These are phyloP conservation scores for Oryza longistaminata DNA, from an alignment of 176 grass and related monocot genomes.

Conservation along the genomic window DNA sequence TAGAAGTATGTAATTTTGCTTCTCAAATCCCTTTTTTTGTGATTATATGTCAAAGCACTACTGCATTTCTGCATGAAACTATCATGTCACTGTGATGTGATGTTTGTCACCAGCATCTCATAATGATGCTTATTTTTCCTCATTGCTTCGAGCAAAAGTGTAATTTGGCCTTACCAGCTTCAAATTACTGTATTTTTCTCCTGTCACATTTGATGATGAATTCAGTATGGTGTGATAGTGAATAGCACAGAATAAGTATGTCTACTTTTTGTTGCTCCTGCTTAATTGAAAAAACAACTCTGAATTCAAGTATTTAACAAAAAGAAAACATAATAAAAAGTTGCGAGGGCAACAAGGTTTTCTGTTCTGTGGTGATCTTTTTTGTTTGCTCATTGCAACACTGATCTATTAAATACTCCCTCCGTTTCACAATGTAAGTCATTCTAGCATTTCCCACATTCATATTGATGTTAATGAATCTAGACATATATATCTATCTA, in stretches of 20 bases:
- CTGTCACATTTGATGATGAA: conserved; percentile 3
- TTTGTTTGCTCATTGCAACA: background rate
- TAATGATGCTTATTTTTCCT: background rate
- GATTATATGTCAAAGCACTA: background rate
- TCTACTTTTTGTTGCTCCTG: background rate
- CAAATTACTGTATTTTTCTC: background rate
- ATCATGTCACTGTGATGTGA: background rate
- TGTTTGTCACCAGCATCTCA: background rate
- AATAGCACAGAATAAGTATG: background rate
- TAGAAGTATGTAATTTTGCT: conserved; percentile 55
- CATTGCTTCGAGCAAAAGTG: background rate
- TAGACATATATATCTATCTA: too few species aligned
- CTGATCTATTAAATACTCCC: background rate
- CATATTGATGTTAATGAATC: too few species aligned
- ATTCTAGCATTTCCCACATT: too few species aligned
- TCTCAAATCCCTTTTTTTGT: background rate
- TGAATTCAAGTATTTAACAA: background rate
- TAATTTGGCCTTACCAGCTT: background rate
- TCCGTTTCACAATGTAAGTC: too few species aligned
- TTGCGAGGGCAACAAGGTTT: background rate
- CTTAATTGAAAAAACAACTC: background rate
- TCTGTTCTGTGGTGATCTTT: background rate
- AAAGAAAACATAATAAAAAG: background rate
- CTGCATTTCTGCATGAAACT: background rate
- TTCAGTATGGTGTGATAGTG: background rate